Evolutionary conservation across 2,329 filamentous ascomycete genomes (phyloP).

Genomic region (Neocatenulostroma microsporum): DNA sequence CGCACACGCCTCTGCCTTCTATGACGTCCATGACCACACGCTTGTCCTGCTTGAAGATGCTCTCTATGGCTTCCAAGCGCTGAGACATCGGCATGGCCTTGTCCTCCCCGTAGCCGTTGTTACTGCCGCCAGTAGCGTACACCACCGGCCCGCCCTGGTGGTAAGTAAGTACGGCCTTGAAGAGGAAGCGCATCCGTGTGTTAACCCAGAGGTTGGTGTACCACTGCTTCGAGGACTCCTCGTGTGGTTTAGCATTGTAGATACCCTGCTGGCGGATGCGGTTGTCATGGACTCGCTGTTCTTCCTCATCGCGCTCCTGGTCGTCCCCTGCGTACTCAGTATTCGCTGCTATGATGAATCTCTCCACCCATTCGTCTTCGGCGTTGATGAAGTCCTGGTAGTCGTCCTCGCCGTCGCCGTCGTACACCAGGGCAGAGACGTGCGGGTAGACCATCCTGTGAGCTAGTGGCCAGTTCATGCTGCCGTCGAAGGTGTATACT

Average conservation of each 20-base stretch:
- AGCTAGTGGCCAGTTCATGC: no score
- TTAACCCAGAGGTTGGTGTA: conserved; percentile 14
- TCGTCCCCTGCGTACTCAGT: conserved; percentile 4
- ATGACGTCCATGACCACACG: conserved; percentile 19
- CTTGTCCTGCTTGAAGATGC: conserved; percentile 14
- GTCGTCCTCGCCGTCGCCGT: conserved; percentile 6
- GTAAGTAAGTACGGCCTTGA: conserved; percentile 11
- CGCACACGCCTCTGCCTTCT: conserved; percentile 17
- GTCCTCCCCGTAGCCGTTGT: conserved; percentile 18
- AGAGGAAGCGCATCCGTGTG: conserved; percentile 15
- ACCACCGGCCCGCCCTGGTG: conserved; percentile 14
- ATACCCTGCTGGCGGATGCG: conserved; percentile 10
- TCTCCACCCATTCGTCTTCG: conserved; percentile 7
- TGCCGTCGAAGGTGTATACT: background rate
- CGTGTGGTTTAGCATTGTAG: conserved; percentile 11
- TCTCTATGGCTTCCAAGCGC: conserved; percentile 11
- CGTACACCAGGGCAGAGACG: conserved; percentile 3
- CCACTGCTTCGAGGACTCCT: conserved; percentile 5
- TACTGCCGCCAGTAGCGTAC: conserved; percentile 17
- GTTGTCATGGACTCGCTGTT: conserved; percentile 1
- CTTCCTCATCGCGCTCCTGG: conserved; percentile 1
- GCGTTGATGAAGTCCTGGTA: background rate
- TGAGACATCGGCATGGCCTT: conserved; percentile 10
- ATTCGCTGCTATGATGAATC: conserved; percentile 10
- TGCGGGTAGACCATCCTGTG: conserved; percentile 1